phyloP scores from a whole-genome alignment of 208 protist species.

The Phytomonas francai region DNA sequence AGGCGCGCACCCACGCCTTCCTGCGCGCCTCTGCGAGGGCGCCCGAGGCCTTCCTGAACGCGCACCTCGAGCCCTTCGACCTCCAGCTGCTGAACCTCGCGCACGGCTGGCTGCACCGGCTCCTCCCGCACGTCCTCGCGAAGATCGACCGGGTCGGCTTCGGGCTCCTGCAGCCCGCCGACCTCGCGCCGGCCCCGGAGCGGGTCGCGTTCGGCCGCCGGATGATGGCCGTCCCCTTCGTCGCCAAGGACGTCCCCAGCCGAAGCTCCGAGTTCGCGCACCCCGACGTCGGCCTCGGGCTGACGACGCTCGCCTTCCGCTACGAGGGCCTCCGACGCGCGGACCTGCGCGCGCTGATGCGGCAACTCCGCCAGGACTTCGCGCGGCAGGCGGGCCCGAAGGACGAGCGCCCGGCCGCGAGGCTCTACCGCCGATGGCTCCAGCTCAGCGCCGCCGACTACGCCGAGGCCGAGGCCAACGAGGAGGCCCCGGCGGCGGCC shows the following conservation, averaged over 20 bases:
- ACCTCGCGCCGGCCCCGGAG: slow-evolving; percentile 39
- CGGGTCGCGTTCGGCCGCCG: slow-evolving; percentile 72
- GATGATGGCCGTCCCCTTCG: slow-evolving; percentile 91
- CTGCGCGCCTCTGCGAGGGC: slow-evolving; percentile 17
- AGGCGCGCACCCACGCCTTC: slow-evolving; percentile 25
- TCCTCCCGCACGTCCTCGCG: slow-evolving; percentile 88
- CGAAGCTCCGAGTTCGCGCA: slow-evolving; percentile 92
- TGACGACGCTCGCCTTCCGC: slow-evolving; percentile 89
- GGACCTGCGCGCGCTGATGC: slow-evolving; percentile 75
- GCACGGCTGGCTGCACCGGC: slow-evolving; percentile 83
- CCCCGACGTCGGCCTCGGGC: slow-evolving; percentile 91
- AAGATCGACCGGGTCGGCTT: slow-evolving; percentile 94
- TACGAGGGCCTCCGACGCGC: slow-evolving; percentile 86
- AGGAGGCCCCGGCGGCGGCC: slow-evolving; percentile 3
- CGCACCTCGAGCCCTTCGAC: slow-evolving; percentile 25
- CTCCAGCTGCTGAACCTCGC: slow-evolving; percentile 87
- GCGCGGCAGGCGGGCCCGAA: slow-evolving; percentile 77
- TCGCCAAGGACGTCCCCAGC: slow-evolving; percentile 94
- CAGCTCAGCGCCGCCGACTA: slow-evolving; percentile 32
- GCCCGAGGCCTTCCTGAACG: slow-evolving; percentile 21
- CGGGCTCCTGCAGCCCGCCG: slow-evolving; percentile 73
- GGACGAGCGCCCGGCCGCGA: slow-evolving; percentile 75
- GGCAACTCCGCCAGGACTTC: slow-evolving; percentile 83
- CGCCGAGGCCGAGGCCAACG: slow-evolving; percentile 12
- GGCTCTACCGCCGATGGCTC: slow-evolving; percentile 79